Evolutionary conservation across 257 asterid species (phyloP).

Genomic region (Fraxinus cuspidata): DNA sequence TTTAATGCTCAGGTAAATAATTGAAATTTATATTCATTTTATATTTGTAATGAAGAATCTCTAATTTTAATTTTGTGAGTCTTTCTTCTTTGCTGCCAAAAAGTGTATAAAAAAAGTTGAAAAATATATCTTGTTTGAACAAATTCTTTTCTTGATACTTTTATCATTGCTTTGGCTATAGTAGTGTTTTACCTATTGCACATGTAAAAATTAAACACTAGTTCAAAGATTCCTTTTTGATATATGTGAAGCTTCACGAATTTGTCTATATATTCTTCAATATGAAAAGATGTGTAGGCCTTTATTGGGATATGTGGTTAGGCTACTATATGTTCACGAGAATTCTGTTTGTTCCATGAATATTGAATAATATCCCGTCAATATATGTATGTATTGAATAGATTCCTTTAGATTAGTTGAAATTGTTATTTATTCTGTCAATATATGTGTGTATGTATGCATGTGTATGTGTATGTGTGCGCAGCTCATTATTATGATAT

Average conservation of each 20-base stretch:
- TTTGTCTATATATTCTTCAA: background rate
- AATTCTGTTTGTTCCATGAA: background rate
- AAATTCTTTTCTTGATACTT: background rate
- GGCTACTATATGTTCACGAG: background rate
- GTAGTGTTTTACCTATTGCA: background rate
- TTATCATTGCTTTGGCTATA: background rate
- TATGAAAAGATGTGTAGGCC: background rate
- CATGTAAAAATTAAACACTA: background rate
- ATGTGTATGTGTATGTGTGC: background rate
- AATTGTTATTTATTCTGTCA: background rate
- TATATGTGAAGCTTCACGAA: background rate
- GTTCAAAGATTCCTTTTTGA: background rate
- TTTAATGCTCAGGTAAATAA: constrained; percentile 42
- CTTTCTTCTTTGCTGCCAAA: background rate
- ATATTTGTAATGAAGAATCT: background rate
- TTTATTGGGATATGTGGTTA: background rate
- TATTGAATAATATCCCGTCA: background rate
- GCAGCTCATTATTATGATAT: background rate
- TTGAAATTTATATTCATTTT: background rate
- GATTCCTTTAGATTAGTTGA: background rate
- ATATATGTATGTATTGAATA: background rate
- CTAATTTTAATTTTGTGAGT: background rate
- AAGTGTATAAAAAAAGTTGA: background rate
- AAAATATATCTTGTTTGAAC: background rate
- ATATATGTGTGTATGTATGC: background rate